A percentile compares a stretch with the other conserved stretches of the same genome.
phyloP scores from a whole-genome alignment of 768 basidiomycete genomes.

The Cytidiella melzeri region DNA sequence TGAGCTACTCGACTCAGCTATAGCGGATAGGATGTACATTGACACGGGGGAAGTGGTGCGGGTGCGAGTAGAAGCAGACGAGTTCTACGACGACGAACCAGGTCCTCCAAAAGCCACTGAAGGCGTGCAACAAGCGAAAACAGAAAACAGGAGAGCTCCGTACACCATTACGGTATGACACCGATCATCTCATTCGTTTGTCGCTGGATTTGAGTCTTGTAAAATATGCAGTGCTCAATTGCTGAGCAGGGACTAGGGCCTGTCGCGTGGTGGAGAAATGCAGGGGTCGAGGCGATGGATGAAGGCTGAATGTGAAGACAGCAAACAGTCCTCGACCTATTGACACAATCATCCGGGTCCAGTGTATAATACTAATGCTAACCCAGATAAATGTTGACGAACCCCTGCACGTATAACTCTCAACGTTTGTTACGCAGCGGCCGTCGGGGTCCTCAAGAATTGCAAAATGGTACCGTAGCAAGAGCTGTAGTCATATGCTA shows the following conservation, averaged over 20 bases:
- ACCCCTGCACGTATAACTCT: too few relatives aligned
- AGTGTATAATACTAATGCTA: too few relatives aligned
- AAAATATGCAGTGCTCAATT: constrained; percentile 60
- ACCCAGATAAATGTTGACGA: too few relatives aligned
- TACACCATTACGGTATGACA: constrained; percentile 63
- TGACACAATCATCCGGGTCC: too few relatives aligned
- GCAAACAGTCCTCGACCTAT: too few relatives aligned
- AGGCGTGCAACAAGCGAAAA: constrained; percentile 50
- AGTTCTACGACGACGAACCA: constrained; percentile 83
- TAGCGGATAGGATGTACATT: constrained; percentile 70
- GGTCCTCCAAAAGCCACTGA: constrained; percentile 74
- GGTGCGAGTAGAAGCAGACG: constrained; percentile 73
- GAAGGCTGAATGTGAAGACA: too few relatives aligned
- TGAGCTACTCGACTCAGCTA: constrained; percentile 65
- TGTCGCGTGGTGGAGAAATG: constrained; percentile 66
- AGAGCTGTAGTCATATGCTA: too few relatives aligned
- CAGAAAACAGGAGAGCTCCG: constrained; percentile 47
- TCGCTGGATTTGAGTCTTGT: neutral
- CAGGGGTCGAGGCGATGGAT: constrained; percentile 36
- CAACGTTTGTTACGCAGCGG: too few relatives aligned
- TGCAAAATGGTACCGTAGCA: too few relatives aligned
- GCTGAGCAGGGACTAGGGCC: constrained; percentile 80
- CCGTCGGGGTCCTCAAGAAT: too few relatives aligned
- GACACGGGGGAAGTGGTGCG: constrained; percentile 72
- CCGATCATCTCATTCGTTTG: neutral